Evolutionary conservation across 495 filamentous ascomycete genomes (phyloP), one percentile per base, ranked within the genome.

Genomic region (Bacidia gigantensis): DNA sequence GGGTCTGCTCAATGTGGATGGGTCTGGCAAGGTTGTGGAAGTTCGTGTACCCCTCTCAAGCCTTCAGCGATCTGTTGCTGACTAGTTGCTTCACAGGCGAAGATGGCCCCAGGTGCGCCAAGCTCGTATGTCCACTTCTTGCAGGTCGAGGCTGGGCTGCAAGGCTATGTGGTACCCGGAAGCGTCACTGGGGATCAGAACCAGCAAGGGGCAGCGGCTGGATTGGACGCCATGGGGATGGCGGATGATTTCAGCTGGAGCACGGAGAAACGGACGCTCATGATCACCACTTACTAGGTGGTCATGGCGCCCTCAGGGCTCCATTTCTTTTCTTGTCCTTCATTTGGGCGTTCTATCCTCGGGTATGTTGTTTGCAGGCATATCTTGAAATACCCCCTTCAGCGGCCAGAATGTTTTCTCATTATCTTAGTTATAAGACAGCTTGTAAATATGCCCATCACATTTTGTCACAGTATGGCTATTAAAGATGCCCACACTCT

Each of bases 61-160:
- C 32, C 48, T 58, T 3, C 40, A 40, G 35, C 35, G 43, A 50
- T 24, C 24, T 40, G 35, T 11, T 40, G 11, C 35, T 11, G 51
- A 38, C n/a, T n/a, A n/a, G 3, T 12, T 41, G 39, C 58, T 35
- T 29, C 21, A 3, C 3, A 11, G 7, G 52, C 55, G 3, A 46
- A 47, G 45, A 60, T 60, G 58, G 49, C 42, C 26, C 47, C 20
- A 22, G 46, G 44, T 2, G 58, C 55, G 3, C 55, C 45, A 17
- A 17, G 5, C 11, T 10, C 20, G 11, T 57, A 54, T 5, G 49
- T 55, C 2, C 12, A 45, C 5, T 60, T 57, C 41, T 58, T 60
- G 42, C 58, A 60, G 24, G 26, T 55, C 17, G 51, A 26, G 17
- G 58, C 56, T 21, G 26, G 24, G n/a, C 55, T 60, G 38, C 55